Evolutionary conservation across 2,329 filamentous ascomycete genomes (phyloP).

Genomic region (Fusarium goolgardi): DNA sequence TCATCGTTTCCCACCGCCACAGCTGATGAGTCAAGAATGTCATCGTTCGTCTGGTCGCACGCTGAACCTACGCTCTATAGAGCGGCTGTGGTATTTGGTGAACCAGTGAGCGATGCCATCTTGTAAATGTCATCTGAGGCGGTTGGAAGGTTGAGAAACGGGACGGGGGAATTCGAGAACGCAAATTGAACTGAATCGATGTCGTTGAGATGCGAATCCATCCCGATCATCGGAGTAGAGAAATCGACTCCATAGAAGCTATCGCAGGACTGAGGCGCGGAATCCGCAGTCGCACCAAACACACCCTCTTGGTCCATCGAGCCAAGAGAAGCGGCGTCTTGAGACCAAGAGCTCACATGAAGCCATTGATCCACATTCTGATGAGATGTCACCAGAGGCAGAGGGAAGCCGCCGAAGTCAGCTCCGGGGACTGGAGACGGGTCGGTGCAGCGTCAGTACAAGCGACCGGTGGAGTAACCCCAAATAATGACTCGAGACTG

Average conservation of each 20-base stretch:
- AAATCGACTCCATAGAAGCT: not conserved
- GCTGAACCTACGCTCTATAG: constrained; percentile 33
- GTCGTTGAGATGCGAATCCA: not conserved
- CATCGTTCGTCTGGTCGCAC: constrained; percentile 6
- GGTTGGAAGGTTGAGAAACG: not conserved
- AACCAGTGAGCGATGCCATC: constrained; percentile 5
- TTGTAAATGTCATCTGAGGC: not conserved
- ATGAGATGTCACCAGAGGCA: constrained; percentile 2
- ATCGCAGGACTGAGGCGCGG: not conserved
- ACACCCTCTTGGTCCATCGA: constrained; percentile 3
- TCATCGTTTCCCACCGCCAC: not conserved
- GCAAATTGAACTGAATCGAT: not conserved
- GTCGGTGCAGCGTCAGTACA: constrained; percentile 18
- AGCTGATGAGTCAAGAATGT: not conserved
- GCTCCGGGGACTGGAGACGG: constrained; percentile 9
- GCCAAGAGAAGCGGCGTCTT: constrained; percentile 13
- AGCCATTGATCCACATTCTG: constrained; percentile 22
- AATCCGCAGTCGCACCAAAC: not conserved
- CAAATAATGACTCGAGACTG: constrained; percentile 24
- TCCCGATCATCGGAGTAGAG: not conserved
- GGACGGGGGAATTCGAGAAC: not conserved
- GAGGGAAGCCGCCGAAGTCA: constrained; percentile 15
- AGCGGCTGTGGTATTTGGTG: constrained; percentile 8
- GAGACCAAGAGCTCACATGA: not conserved
- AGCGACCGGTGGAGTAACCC: constrained; percentile 12